Conservation (phyloP, 2,329 filamentous ascomycete species). For the Alternaria sp. region DNA sequence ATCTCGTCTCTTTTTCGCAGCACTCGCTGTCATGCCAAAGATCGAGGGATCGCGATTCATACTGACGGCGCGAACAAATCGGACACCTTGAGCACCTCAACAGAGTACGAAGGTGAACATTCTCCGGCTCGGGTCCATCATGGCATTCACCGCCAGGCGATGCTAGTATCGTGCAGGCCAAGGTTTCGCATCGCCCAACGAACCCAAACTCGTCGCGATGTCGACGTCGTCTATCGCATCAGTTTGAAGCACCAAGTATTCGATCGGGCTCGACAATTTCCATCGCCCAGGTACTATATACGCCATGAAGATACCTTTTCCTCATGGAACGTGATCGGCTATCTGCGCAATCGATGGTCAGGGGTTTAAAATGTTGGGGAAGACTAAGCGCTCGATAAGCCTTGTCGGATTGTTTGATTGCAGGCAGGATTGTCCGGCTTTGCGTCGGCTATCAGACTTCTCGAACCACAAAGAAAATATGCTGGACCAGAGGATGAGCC, state of each 20-base stretch:
- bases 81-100: background rate
- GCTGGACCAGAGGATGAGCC: background rate
- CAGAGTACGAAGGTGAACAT: background rate
- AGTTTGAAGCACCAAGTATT: too few relatives aligned
- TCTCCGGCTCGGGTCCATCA: background rate
- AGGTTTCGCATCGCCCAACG: background rate
- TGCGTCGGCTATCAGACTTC: background rate
- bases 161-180: background rate
- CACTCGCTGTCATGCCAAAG: background rate
- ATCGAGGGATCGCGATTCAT: background rate
- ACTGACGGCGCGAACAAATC: background rate
- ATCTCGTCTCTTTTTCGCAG: conserved; percentile 1
- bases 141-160: background rate
- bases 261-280: background rate
- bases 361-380: background rate
- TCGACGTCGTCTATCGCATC: background rate
- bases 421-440: background rate
- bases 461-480: background rate
- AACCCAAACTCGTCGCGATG: background rate
- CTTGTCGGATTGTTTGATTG: background rate
- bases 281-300: background rate
- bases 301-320: background rate
- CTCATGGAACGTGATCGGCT: background rate
- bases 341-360: background rate
- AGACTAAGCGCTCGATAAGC: background rate